Base-by-base conservation (phyloP, 129 eudicot genomes). In the Saussurea involucrata region DNA sequence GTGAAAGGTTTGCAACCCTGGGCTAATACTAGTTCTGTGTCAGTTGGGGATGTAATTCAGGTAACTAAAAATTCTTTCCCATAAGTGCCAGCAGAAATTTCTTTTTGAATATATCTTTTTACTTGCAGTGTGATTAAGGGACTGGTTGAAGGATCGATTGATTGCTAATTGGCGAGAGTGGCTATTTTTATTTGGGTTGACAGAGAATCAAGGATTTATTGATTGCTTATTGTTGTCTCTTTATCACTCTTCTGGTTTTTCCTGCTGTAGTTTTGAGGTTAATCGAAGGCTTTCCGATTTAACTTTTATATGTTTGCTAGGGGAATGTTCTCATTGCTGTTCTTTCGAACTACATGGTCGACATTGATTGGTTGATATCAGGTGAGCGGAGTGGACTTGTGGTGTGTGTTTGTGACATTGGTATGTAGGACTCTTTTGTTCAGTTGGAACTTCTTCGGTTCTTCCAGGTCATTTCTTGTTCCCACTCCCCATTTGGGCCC, bases 341-440 rank as follows among this genome's bases (percentile, higher is more conserved):
- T 76, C 96, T 95, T 70, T 95, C 99, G 18, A 95, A 95, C 87
- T 92, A 95, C 86, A 95, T 95, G 99, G 96, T 95, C 28, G 99
- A 95, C 79, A 72, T 92, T 44, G 99, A 95, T 80, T 95, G 99
- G 99, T 82, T 95, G 66, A 76, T 88, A 65, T 88, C 97, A 74
- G 99, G 99, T 92, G 78, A 83, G 90, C 55, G 75, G 65, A 42
- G 63, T 65, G 32, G 0, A 12, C 32, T 4, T 15, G 46, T 70
- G 58, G 18, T 71, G 36, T 18, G 63, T 10, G 49, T 69, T 72
- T 27, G 67, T 79, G 57, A 37, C 63, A 65, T 63, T 22, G 61
- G 68, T 24, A 53, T 34, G 8, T 42, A 7, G 20, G 46, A 24
- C 36, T 7, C 13, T 55, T 31, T 76, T 33, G 33, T 60, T 60